Evolutionary conservation across 2,329 filamentous ascomycete species (phyloP), one percentile per base, ranked within the genome.

Genomic region (Fonsecaea pedrosoi): DNA sequence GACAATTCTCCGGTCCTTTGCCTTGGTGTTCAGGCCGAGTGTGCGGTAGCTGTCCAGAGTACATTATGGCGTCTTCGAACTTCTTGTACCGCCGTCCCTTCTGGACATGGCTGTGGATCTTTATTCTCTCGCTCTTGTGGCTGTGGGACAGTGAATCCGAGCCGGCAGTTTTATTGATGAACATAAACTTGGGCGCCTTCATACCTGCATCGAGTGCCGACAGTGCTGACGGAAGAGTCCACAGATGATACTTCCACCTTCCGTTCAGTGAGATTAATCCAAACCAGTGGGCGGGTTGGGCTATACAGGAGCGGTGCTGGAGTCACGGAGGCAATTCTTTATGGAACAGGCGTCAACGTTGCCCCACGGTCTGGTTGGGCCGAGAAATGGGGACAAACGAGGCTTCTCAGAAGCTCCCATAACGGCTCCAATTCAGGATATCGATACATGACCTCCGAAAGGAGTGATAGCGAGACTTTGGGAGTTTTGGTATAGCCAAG

Each of bases 81-180:
- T 62, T 68, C 53, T 65, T 64, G 62, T 68, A 68, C 45, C 61
- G 62, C 21, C 56, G 65, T 13, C 57, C 61, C 53, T 58, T 68
- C 38, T 68, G 65, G 9, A 68, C 65, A 54, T 68, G 65, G 42
- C 65, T 68, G 35, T 68, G 65, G 48, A 68, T 68, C 32, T 64
- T 58, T 18, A 68, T 58, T 38, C 65, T 62, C 35, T 68, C 65
- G 5, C 37, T 42, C 40, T 65, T 68, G 57, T 68, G 60, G 53
- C 61, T 64, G 57, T 68, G 65, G 32, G 65, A 68, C 8, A 68
- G 61, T 8, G 65, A 68, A 15, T 68, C 61, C n/a, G 65, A 68
- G 30, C 54, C 40, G 3, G 61, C 34, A 25, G 45, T 54, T 59
- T 68, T 68, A 35, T 68, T 68, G 61, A 68, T 64, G 57, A 68